Percentiles rank a stretch among this genome's conserved stretches.
phyloP scores from a whole-genome alignment of 202 grass and related monocot species.

The Zizania palustris region DNA sequence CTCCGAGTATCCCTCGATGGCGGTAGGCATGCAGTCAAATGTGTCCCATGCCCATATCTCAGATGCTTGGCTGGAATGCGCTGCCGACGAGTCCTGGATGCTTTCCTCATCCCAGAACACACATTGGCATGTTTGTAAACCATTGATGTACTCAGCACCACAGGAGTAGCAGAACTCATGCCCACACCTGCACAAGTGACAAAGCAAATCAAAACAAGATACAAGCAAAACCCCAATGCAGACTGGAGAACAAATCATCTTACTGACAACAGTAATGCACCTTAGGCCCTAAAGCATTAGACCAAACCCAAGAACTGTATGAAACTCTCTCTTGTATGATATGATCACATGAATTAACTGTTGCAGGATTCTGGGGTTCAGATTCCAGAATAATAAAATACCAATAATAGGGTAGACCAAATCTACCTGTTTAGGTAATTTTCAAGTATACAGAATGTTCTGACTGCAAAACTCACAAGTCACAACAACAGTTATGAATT shows the following conservation, averaged over 20 bases:
- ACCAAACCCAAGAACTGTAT: neutral
- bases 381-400: neutral
- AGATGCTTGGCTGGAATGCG: constrained; percentile 54
- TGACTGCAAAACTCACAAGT: neutral
- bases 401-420: neutral
- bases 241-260: neutral
- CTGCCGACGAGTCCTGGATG: constrained; percentile 34
- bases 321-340: constrained; percentile 1
- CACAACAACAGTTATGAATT: neutral
- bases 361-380: neutral
- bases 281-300: neutral
- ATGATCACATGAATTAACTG: neutral
- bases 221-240: neutral
- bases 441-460: neutral
- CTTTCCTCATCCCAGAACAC: constrained; percentile 67
- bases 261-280: neutral
- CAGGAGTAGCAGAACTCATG: constrained; percentile 98
- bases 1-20: constrained; percentile 86
- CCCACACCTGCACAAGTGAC: constrained; percentile 70
- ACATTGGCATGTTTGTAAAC: constrained; percentile 87
- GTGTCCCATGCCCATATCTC: constrained; percentile 94
- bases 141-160: constrained; percentile 65
- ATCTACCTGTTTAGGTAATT: neutral
- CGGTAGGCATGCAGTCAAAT: constrained; percentile 68
- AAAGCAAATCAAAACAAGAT: neutral